Percentiles rank a stretch among this genome's conserved stretches.
phyloP scores from a whole-genome alignment of 176 grass and related monocot genomes.

The Oryza australiensis region DNA sequence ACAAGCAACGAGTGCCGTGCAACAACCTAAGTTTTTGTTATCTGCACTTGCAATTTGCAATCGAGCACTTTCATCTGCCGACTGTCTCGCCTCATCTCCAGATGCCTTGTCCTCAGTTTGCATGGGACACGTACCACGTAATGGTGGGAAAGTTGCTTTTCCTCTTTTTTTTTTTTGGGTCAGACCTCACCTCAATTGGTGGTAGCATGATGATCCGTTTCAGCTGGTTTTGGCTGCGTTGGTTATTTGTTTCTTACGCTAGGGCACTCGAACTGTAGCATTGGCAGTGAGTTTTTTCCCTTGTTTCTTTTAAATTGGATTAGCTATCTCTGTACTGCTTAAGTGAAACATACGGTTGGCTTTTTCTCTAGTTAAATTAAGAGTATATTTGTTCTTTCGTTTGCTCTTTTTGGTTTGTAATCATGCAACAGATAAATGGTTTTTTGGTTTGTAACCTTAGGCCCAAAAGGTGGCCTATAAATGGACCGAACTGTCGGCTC shows the following conservation, averaged over 20 bases:
- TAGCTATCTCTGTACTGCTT: background rate
- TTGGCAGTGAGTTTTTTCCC: conserved; percentile 36
- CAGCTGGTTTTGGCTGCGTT: background rate
- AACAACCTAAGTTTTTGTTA: background rate
- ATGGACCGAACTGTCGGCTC: too few species aligned
- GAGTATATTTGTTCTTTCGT: background rate
- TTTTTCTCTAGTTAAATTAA: background rate
- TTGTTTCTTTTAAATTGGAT: background rate
- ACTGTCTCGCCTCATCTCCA: background rate
- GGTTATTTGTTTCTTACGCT: background rate
- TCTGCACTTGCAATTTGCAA: background rate
- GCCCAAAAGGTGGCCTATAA: too few species aligned
- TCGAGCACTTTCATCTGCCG: background rate
- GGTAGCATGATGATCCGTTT: background rate
- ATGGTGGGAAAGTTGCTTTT: background rate
- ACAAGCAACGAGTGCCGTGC: background rate
- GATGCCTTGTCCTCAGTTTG: background rate
- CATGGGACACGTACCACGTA: background rate
- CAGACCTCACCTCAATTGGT: background rate
- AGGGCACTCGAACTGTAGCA: conserved; percentile 49
- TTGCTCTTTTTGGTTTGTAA: too few species aligned
- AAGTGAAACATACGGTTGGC: background rate
- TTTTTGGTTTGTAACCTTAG: too few species aligned
- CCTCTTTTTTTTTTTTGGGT: background rate
- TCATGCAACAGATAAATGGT: too few species aligned